These are phyloP conservation scores for Colletotrichum sublineola DNA, from an alignment of 2,329 filamentous ascomycete genomes.

Conservation along the genomic window DNA sequence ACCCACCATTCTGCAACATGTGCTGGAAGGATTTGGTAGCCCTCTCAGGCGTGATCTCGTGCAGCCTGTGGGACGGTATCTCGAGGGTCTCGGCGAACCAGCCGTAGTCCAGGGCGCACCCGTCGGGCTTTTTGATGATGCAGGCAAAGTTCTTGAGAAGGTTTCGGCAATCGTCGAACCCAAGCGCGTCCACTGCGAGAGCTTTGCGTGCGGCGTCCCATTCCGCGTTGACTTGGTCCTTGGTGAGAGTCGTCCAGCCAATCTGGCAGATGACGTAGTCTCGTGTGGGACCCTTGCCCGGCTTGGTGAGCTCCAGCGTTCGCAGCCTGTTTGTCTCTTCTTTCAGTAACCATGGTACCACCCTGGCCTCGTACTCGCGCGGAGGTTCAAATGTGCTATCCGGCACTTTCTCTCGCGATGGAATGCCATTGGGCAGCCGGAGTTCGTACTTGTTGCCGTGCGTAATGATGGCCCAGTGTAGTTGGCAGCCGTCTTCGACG, in stretches of 20 bases:
- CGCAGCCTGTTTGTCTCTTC: constrained; percentile 5
- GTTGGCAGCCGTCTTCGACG: constrained; percentile 5
- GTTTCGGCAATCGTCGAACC: constrained; percentile 7
- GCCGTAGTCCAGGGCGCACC: constrained; percentile 9
- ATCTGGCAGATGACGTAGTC: constrained; percentile 17
- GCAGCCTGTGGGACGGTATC: not conserved
- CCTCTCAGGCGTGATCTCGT: constrained; percentile 1
- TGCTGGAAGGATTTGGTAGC: not conserved
- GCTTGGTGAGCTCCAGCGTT: not conserved
- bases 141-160: not conserved
- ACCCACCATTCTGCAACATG: not conserved
- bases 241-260: not conserved
- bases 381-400: not conserved
- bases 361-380: constrained; percentile 3
- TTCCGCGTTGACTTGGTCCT: not conserved
- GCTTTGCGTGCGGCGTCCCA: not conserved
- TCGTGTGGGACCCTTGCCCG: not conserved
- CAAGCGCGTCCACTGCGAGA: not conserved
- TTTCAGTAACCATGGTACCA: not conserved
- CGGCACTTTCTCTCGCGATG: not conserved
- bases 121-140: constrained; percentile 17
- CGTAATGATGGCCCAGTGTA: constrained; percentile 12
- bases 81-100: constrained; percentile 8
- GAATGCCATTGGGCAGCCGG: not conserved
- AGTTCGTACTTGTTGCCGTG: constrained; percentile 10